phyloP scores from a whole-genome alignment of 1,284 basidiomycete species.

The Leccinum ponderosum region DNA sequence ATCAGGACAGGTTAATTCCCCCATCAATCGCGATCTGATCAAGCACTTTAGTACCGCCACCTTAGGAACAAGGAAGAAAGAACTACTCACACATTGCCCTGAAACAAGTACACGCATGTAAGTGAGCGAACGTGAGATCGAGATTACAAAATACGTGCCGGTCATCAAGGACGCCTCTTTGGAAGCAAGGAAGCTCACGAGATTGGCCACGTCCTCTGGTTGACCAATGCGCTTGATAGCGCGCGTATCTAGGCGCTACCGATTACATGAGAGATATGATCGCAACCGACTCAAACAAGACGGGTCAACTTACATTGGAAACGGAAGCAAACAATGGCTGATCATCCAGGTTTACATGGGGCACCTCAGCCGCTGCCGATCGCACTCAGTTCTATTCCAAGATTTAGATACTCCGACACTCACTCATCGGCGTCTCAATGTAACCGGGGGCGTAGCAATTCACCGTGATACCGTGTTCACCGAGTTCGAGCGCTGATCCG shows the following conservation, averaged over 20 bases:
- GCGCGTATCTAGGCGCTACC: neutral
- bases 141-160: neutral
- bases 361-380: neutral
- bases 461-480: slow-evolving; percentile 14
- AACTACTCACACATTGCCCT: slow-evolving; percentile 19
- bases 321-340: neutral
- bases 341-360: neutral
- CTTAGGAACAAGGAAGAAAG: neutral
- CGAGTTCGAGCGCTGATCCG: slow-evolving; percentile 28
- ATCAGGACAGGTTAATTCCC: slow-evolving; percentile 12
- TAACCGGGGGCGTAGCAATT: slow-evolving; percentile 3
- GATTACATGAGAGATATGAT: neutral
- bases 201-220: slow-evolving; percentile 18
- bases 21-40: slow-evolving; percentile 16
- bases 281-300: neutral
- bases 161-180: slow-evolving; percentile 23
- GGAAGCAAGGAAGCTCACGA: slow-evolving; percentile 24
- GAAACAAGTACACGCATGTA: neutral
- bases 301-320: neutral
- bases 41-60: neutral
- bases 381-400: neutral
- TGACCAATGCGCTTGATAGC: slow-evolving; percentile 9
- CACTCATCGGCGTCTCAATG: slow-evolving; percentile 12
- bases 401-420: neutral
- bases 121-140: neutral